These are phyloP conservation scores for Digitaria exilis DNA, from an alignment of 202 grass and related monocot species.

Conservation along the genomic window DNA sequence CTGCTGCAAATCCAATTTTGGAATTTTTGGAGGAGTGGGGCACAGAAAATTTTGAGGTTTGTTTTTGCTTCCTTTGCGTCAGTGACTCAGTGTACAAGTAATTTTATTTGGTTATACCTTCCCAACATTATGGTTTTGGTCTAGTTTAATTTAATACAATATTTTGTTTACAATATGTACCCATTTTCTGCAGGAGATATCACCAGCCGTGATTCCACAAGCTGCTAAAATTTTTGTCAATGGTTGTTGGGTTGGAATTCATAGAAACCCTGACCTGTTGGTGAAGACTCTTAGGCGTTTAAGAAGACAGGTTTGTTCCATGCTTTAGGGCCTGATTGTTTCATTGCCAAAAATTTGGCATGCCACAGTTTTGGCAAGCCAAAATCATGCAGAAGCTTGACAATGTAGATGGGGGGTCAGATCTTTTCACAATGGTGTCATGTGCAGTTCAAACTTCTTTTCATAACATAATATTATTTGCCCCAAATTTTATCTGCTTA, in stretches of 20 bases:
- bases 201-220: constrained; percentile 92
- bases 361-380: no score
- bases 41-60: constrained; percentile 99
- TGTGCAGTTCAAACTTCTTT: constrained; percentile 3
- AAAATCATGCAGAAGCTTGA: neutral
- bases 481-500: neutral
- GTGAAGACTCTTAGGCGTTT: constrained; percentile 87
- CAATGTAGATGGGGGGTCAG: neutral
- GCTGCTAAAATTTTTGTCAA: constrained; percentile 98
- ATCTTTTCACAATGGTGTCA: neutral
- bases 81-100: neutral
- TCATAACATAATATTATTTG: neutral
- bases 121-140: neutral
- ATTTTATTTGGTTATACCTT: constrained; percentile 28
- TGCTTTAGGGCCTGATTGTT: no score
- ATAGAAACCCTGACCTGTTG: constrained; percentile 83
- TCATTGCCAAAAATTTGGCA: no score
- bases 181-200: constrained; percentile 77
- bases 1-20: constrained; percentile 96
- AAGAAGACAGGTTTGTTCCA: constrained; percentile 78
- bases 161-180: neutral
- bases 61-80: constrained; percentile 2
- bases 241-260: constrained; percentile 97
- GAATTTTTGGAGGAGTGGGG: constrained; percentile 98
- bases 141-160: neutral